Percentiles rank a stretch among this genome's conserved stretches.
Evolutionary conservation across 2,329 filamentous ascomycete species (phyloP).

Genomic region (Trichoderma koningii): DNA sequence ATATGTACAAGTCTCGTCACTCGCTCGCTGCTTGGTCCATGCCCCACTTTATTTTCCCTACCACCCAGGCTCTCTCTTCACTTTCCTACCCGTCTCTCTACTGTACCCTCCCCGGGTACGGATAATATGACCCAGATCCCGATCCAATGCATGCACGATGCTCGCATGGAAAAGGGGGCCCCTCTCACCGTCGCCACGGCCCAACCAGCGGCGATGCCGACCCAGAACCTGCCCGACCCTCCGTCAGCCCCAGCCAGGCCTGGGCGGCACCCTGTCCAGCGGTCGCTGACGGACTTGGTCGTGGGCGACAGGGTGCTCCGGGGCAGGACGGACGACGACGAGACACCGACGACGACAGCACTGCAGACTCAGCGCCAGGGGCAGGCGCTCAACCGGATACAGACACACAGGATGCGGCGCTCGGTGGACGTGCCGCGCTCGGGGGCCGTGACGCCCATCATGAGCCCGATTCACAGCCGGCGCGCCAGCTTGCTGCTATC

Average conservation of each 20-base stretch:
- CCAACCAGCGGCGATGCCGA: conserved; percentile 28
- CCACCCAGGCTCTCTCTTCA: too few species aligned
- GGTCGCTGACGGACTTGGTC: conserved; percentile 56
- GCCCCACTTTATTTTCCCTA: conserved; percentile 9
- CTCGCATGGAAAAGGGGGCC: conserved; percentile 22
- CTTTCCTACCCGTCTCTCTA: too few species aligned
- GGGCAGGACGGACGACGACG: conserved; percentile 36
- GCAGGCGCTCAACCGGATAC: neutral
- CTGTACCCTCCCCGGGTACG: too few species aligned
- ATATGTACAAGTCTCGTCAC: neutral
- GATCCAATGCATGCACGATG: conserved; percentile 20
- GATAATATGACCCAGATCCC: too few species aligned
- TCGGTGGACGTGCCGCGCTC: conserved; percentile 52
- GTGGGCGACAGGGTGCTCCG: conserved; percentile 47
- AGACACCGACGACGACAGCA: conserved; percentile 11
- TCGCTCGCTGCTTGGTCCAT: conserved; percentile 42
- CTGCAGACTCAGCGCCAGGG: neutral
- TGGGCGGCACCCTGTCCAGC: conserved; percentile 55
- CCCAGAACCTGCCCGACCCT: conserved; percentile 31
- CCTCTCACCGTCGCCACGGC: conserved; percentile 1
- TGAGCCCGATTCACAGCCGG: conserved; percentile 48
- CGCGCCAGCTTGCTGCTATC: conserved; percentile 45
- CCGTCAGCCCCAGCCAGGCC: conserved; percentile 31
- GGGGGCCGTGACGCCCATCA: conserved; percentile 48
- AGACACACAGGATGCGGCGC: conserved; percentile 34